Evolutionary conservation across 257 asterid genomes (phyloP), one percentile per base, ranked within the genome.

Genomic region (Agastache rugosa): DNA sequence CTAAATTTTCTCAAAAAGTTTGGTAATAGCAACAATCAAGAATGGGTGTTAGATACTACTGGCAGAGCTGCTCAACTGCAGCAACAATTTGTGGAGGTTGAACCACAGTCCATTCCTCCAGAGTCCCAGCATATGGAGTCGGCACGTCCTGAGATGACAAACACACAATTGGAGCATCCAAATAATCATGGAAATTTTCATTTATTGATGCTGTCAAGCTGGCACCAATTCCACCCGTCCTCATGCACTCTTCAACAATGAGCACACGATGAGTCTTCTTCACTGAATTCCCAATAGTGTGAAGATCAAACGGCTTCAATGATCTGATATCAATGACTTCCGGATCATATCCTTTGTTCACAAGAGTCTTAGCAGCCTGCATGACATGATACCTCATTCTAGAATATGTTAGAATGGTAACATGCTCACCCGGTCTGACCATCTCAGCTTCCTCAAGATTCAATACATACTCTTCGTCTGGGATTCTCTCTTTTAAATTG

Each of bases 141-240:
- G 96, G 97, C 72, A 89, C 97, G 29, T 91, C 97, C 84, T 91
- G 97, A 9, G 96, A 91, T 0, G 95, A 89, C 61, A 91, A 72
- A 66, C 96, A 91, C 56, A 89, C 80, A 29, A 91, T 86, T 3
- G 97, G 91, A 5, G 97, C 87, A 73, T 91, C 96, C 74, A 91
- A 80, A 81, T 91, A 88, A 71, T 91, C 96, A 25, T 90, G 87
- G 70, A 91, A 91, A 66, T 89, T 82, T 44, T 89, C 93, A 8
- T 86, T 89, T 25, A 89, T 88, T 1, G 97, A 86, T 0, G 96
- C 93, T 1, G 95, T 91, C 79, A 91, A 83, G 69, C 93, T 89
- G 6, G 96, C 97, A 34, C 96, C 97, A 48, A 89, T 91, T 14
- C 97, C 97, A 34, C 97, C 96, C 0, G 97, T 91, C n/a, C 97